Percentiles rank a stretch among this genome's conserved stretches.
Evolutionary conservation across 192 early-diverging fungal species (phyloP).

Genomic region (Umbelopsis sp.): DNA sequence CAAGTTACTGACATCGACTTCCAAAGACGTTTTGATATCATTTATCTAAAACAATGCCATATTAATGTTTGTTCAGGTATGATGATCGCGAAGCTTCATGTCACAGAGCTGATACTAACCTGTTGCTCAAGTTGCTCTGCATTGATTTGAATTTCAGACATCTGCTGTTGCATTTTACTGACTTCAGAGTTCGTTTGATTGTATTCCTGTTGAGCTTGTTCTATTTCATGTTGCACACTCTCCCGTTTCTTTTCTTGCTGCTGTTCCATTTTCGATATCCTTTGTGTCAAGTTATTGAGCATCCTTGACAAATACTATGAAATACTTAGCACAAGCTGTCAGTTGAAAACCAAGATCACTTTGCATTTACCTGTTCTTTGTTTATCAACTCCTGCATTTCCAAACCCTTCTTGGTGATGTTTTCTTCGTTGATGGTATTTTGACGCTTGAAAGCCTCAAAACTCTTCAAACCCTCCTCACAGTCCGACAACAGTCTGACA

Average conservation of each 20-base stretch:
- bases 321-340: not conserved
- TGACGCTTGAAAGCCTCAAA: conserved; percentile 5
- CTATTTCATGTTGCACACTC: conserved; percentile 2
- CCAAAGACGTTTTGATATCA: conserved; percentile 5
- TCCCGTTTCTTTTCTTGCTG: conserved; percentile 19
- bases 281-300: conserved; percentile 17
- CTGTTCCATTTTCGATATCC: conserved; percentile 8
- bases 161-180: conserved; percentile 17
- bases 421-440: conserved; percentile 9
- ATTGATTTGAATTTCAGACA: conserved; percentile 7
- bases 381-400: conserved; percentile 13
- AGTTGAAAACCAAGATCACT: too few species aligned
- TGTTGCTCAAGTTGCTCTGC: conserved; percentile 10
- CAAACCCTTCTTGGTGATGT: not conserved
- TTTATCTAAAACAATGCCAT: not conserved
- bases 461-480: conserved; percentile 4
- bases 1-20: conserved; percentile 18
- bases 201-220: conserved; percentile 5
- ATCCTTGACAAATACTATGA: conserved; percentile 11
- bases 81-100: not conserved
- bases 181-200: not conserved
- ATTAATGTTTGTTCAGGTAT: not conserved
- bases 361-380: conserved; percentile 5
- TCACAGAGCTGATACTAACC: not conserved
- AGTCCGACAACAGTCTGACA: conserved; percentile 1